These are phyloP conservation scores for Lanmaoa pseudosensibilis DNA, from an alignment of 768 basidiomycete genomes.

Conservation along the genomic window DNA sequence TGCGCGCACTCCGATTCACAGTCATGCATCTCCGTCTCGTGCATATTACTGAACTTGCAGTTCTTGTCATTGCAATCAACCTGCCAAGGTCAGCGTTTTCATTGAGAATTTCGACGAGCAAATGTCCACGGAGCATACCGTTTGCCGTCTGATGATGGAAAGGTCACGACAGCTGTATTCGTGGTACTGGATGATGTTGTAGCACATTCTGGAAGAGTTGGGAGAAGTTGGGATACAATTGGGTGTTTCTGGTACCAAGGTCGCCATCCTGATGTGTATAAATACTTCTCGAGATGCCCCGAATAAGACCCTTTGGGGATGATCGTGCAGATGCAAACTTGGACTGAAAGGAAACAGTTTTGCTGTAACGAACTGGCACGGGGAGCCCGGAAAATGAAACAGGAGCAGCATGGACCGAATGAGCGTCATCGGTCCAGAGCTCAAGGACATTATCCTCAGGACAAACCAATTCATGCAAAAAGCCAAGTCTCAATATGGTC, in stretches of 20 bases:
- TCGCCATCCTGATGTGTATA: slow-evolving; percentile 14
- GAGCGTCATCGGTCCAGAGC: slow-evolving; percentile 3
- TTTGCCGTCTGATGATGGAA: slow-evolving; percentile 32
- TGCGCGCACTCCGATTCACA: slow-evolving; percentile 40
- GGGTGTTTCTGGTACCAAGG: slow-evolving; percentile 1
- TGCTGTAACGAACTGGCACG: slow-evolving; percentile 6
- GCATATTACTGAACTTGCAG: slow-evolving; percentile 43
- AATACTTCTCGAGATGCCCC: slow-evolving; percentile 16
- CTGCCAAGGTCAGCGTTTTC: slow-evolving; percentile 28
- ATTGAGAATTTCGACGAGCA: neutral
- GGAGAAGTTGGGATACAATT: neutral
- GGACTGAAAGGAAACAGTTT: neutral
- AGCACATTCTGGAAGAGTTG: slow-evolving; percentile 33
- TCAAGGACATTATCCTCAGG: slow-evolving; percentile 4
- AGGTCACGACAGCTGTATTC: slow-evolving; percentile 37
- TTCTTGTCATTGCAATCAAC: slow-evolving; percentile 46
- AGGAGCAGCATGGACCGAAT: slow-evolving; percentile 11
- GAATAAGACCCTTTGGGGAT: slow-evolving; percentile 4
- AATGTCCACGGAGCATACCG: slow-evolving; percentile 25
- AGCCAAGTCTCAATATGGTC: slow-evolving; percentile 10
- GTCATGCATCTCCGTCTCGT: slow-evolving; percentile 34
- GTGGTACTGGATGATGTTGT: slow-evolving; percentile 33
- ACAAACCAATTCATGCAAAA: slow-evolving; percentile 9
- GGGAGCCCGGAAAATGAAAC: slow-evolving; percentile 20
- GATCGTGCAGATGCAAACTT: slow-evolving; percentile 5